These are phyloP conservation scores for Gleditsia sinensis DNA, from an alignment of 306 rosid species.

Conservation along the genomic window DNA sequence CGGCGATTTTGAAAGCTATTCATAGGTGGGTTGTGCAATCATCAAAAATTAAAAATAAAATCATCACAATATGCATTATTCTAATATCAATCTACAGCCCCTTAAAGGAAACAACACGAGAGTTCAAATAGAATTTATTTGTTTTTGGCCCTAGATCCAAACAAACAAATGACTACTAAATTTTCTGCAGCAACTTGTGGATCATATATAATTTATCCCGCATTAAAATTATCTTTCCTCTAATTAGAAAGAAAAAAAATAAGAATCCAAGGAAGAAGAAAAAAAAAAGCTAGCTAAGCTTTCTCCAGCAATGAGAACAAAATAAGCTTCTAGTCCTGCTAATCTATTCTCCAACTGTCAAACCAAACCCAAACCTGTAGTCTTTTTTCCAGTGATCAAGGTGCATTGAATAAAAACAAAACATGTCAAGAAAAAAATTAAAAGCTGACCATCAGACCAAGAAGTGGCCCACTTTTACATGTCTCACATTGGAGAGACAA, in stretches of 20 bases:
- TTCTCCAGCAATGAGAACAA: too few relatives aligned
- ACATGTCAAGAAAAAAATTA: conserved; percentile 19
- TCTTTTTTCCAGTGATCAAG: conserved; percentile 93
- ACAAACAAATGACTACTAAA: conserved; percentile 33
- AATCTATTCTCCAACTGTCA: conserved; percentile 91
- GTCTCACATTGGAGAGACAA: too few relatives aligned
- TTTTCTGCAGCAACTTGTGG: too few relatives aligned
- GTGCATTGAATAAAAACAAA: conserved; percentile 50
- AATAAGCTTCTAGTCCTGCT: conserved; percentile 34
- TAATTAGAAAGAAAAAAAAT: too few relatives aligned
- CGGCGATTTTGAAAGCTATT: too few relatives aligned
- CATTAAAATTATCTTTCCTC: too few relatives aligned
- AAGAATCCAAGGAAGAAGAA: too few relatives aligned
- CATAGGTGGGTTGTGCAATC: too few relatives aligned
- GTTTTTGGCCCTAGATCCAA: conserved; percentile 25
- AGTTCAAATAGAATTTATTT: conserved; percentile 30
- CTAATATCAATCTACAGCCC: conserved; percentile 51
- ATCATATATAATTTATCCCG: too few relatives aligned
- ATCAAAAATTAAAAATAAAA: conserved; percentile 40
- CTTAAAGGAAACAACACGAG: conserved; percentile 42
- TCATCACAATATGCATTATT: conserved; percentile 43
- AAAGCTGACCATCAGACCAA: conserved; percentile 4
- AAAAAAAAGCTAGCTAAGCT: too few relatives aligned
- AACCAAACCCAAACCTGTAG: conserved; percentile 97
- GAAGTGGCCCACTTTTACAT: too few relatives aligned